Conservation (phyloP, 2,329 filamentous ascomycete genomes). For the Pestalotiopsis sp. region DNA sequence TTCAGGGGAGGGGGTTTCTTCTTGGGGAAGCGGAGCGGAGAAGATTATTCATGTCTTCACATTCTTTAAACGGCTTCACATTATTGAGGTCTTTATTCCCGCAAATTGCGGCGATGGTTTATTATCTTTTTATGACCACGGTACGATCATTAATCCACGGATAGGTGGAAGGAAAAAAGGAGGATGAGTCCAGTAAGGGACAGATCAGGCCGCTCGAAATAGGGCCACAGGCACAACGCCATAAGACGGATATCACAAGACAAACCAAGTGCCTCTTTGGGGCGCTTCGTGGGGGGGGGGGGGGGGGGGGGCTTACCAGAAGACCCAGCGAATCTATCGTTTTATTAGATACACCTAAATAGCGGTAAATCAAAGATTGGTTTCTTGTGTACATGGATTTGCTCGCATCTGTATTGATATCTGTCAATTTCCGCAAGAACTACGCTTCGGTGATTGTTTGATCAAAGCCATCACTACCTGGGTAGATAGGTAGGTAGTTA, state of each 20-base stretch:
- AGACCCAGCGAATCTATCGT: neutral
- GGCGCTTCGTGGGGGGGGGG: neutral
- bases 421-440: too few relatives aligned
- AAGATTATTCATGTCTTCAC: slow-evolving; percentile 4
- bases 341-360: neutral
- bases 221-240: neutral
- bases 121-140: slow-evolving; percentile 11
- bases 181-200: slow-evolving; percentile 1
- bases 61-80: neutral
- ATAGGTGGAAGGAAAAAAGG: neutral
- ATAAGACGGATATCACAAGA: slow-evolving; percentile 1
- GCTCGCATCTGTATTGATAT: too few relatives aligned
- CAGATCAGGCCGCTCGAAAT: neutral
- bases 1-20: neutral
- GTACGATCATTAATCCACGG: slow-evolving; percentile 11
- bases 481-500: too few relatives aligned
- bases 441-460: too few relatives aligned
- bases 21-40: neutral
- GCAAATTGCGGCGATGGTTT: slow-evolving; percentile 10
- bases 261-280: neutral
- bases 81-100: neutral
- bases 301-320: slow-evolving; percentile 24
- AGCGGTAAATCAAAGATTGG: too few relatives aligned
- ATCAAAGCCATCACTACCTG: too few relatives aligned
- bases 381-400: too few relatives aligned